Base-by-base conservation (phyloP, 164 flowering plant species). In the Magnolia kwangsiensis region DNA sequence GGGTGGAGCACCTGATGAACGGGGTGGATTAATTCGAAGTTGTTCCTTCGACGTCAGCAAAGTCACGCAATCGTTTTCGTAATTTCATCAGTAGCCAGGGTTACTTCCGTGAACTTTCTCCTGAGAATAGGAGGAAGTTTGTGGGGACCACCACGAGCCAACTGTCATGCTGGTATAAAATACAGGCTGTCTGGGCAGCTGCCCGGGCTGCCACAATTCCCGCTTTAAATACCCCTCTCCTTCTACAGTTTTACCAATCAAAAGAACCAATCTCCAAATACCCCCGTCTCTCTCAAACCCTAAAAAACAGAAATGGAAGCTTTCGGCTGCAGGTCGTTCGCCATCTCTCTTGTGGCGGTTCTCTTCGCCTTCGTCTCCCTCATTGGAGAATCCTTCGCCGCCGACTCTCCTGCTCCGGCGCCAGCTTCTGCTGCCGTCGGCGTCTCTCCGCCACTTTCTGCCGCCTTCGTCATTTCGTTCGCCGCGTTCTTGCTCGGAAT, bases 361-460 rank as follows among this genome's bases (percentile, higher is more conserved):
- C 11, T 80, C 37, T 2, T 81, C 78, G 64, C 80, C 64, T 67
- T 79, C 2, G 19, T 82, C 68, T 77, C 81, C 21, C 18, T 74
- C 68, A 3, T 74, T 8, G 83, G 74, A n/a, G 72, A 76, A 7
- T 76, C 73, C 24, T 76, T 71, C 0, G 85, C 84, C 0, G 81
- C 82, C 7, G 88, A 80, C 0, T 78, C 87, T 63, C 89, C 91
- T 3, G 89, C 89, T 13, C 91, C 91, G 1, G 50, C 76, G 1
- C 88, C 89, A 0, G 59, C 81, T 6, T 79, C 89, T 1, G 81
- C 82, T 0, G 83, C 83, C 10, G 79, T 79, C 31, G 59, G 79
- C 3, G 68, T 85, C 51, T 72, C 84, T 1, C 87, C 87, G 8
- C 77, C 88, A 16, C 11, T 83, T 37, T 66, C 68, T 16, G 67